Conservation (phyloP, 306 rosid species). For the Rosa multiflora region DNA sequence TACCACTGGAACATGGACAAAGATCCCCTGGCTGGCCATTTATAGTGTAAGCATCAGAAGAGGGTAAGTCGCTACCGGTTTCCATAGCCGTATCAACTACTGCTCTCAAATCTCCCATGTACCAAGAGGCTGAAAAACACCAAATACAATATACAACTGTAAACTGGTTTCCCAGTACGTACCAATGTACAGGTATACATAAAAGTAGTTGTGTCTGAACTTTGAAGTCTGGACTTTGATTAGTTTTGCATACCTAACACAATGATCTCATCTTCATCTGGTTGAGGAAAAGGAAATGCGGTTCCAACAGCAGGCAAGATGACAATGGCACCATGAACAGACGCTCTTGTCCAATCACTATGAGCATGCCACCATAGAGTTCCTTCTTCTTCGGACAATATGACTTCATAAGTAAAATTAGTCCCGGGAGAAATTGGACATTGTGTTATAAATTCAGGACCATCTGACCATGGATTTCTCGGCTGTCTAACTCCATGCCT, state of each 20-base stretch:
- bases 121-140: constrained; percentile 16
- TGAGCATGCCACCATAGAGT: constrained; percentile 27
- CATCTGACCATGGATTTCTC: constrained; percentile 69
- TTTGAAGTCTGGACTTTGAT: no score
- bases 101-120: not conserved
- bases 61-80: not conserved
- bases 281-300: not conserved
- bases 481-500: constrained; percentile 65
- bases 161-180: no score
- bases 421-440: constrained; percentile 47
- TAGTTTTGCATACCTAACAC: constrained; percentile 6
- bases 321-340: constrained; percentile 24
- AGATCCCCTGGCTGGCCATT: constrained; percentile 22
- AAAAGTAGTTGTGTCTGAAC: no score
- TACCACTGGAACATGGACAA: constrained; percentile 11
- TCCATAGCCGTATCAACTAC: not conserved
- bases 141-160: not conserved
- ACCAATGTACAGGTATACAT: no score
- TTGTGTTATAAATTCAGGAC: constrained; percentile 52
- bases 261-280: constrained; percentile 10
- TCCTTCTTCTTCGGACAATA: constrained; percentile 47
- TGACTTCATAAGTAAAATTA: constrained; percentile 38
- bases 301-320: not conserved
- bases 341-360: constrained; percentile 24
- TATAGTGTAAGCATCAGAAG: constrained; percentile 9